phyloP scores from a whole-genome alignment of 2,329 filamentous ascomycete genomes.

The Herpotrichia juniperi region DNA sequence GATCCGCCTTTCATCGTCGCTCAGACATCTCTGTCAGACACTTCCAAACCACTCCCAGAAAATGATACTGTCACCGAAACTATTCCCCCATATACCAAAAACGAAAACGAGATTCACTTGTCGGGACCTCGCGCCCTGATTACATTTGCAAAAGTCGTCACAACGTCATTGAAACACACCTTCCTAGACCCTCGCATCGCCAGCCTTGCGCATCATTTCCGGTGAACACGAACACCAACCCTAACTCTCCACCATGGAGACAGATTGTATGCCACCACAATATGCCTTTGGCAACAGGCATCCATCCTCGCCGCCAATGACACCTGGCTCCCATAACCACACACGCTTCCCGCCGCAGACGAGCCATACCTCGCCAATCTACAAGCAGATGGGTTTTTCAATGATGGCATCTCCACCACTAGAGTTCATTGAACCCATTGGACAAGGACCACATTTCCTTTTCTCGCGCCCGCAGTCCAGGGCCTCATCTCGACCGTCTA shows the following conservation, averaged over 20 bases:
- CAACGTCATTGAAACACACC: constrained; percentile 34
- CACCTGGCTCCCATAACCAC: constrained; percentile 35
- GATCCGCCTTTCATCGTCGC: constrained; percentile 38
- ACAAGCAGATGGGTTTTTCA: constrained; percentile 39
- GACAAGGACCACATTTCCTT: constrained; percentile 40
- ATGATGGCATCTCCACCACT: constrained; percentile 42
- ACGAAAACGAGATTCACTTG: constrained; percentile 36
- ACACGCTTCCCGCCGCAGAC: constrained; percentile 34
- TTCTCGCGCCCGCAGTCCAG: constrained; percentile 44
- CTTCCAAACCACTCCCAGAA: constrained; percentile 38
- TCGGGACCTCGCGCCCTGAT: constrained; percentile 42
- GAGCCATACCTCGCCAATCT: constrained; percentile 39
- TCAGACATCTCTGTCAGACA: constrained; percentile 38
- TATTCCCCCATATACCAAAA: constrained; percentile 39
- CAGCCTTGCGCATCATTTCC: constrained; percentile 38
- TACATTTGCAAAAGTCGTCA: constrained; percentile 2
- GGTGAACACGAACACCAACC: constrained; percentile 29
- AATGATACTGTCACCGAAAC: constrained; percentile 49
- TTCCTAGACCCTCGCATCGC: constrained; percentile 17
- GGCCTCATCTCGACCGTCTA: constrained; percentile 47
- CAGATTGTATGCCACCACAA: constrained; percentile 33
- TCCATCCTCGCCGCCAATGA: constrained; percentile 46
- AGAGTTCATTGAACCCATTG: constrained; percentile 45
- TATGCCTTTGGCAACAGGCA: constrained; percentile 36
- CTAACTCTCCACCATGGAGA: constrained; percentile 37